Evolutionary conservation across 2,329 filamentous ascomycete species (phyloP).

Genomic region (Colletotrichum sp.): DNA sequence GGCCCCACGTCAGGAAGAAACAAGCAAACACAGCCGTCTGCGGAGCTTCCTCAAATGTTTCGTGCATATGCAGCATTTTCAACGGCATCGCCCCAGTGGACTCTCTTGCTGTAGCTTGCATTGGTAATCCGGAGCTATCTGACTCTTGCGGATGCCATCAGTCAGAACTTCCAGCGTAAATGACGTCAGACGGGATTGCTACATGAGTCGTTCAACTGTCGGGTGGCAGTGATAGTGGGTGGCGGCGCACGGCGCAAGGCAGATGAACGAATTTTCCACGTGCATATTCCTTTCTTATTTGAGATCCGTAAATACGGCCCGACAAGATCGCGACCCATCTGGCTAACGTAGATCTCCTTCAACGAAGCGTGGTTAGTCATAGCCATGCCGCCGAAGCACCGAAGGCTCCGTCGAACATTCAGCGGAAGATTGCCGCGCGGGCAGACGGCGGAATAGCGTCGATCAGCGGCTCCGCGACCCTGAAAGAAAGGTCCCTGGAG

Average conservation of each 20-base stretch:
- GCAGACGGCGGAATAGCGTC: not conserved
- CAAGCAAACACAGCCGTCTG: not conserved
- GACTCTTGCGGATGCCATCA: not conserved
- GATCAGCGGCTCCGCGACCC: slow-evolving; percentile 13
- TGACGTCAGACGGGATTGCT: slow-evolving; percentile 2
- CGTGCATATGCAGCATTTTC: not conserved
- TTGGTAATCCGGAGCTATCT: not conserved
- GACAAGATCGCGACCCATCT: not conserved
- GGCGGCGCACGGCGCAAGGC: not conserved
- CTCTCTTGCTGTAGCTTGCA: not conserved
- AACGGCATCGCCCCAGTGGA: not conserved
- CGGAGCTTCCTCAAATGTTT: not conserved
- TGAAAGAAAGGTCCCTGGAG: not conserved
- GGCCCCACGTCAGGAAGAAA: not conserved
- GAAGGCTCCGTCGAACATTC: not conserved
- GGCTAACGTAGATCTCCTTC: slow-evolving; percentile 5
- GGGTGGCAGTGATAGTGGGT: not conserved
- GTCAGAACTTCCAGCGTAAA: not conserved
- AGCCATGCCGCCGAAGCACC: not conserved
- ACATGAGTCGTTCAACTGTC: slow-evolving; percentile 8
- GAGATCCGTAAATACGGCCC: not conserved
- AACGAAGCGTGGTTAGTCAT: not conserved
- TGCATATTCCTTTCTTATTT: not conserved
- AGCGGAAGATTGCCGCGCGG: not conserved
- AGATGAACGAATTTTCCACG: not conserved